phyloP scores from a whole-genome alignment of 257 asterid genomes.

The Capsicum baccatum region DNA sequence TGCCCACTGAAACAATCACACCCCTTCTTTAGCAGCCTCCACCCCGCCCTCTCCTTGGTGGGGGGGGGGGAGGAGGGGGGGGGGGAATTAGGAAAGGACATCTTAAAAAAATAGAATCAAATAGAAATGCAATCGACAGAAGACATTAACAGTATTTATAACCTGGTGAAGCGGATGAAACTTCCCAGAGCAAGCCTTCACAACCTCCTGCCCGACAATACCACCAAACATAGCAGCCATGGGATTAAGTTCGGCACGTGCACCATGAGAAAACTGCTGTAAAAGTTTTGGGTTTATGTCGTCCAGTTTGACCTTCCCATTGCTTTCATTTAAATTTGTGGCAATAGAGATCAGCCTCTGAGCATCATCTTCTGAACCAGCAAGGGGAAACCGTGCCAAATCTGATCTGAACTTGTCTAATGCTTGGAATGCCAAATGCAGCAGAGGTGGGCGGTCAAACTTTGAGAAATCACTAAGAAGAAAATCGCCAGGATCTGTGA shows the following conservation, averaged over 20 bases:
- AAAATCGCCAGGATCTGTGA: slow-evolving; percentile 83
- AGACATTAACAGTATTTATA: background rate
- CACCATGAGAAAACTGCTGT: slow-evolving; percentile 79
- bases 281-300: slow-evolving; percentile 76
- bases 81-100: background rate
- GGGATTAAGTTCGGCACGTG: slow-evolving; percentile 90
- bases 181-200: slow-evolving; percentile 98
- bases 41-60: background rate
- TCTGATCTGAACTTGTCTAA: slow-evolving; percentile 73
- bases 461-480: slow-evolving; percentile 91
- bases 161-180: slow-evolving; percentile 96
- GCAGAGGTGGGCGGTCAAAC: slow-evolving; percentile 86
- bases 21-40: background rate
- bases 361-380: slow-evolving; percentile 94
- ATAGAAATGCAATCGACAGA: background rate
- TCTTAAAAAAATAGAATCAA: background rate
- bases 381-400: slow-evolving; percentile 70
- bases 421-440: slow-evolving; percentile 91
- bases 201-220: slow-evolving; percentile 93
- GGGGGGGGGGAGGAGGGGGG: background rate
- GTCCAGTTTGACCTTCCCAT: slow-evolving; percentile 68
- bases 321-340: slow-evolving; percentile 59
- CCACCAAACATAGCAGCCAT: slow-evolving; percentile 99
- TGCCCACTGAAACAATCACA: background rate
- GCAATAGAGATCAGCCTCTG: slow-evolving; percentile 73